Base-by-base conservation (phyloP, 2,329 filamentous ascomycete genomes). In the Fusarium bulbicola region DNA sequence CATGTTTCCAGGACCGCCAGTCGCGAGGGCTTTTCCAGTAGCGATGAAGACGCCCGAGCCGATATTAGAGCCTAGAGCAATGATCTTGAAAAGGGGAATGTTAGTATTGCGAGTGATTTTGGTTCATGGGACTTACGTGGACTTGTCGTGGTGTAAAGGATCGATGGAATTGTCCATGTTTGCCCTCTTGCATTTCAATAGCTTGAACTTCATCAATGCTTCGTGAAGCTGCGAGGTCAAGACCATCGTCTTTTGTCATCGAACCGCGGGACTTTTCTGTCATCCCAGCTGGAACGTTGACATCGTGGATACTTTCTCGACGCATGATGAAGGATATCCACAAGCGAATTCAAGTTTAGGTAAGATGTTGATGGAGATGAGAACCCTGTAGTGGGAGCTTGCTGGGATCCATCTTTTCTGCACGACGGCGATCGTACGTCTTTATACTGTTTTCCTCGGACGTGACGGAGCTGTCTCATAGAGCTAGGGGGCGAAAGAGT, bases 101-200 rank as follows among this genome's bases (percentile, higher is more conserved):
- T 54, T n/a, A 40, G 24, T 21, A 18, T 18, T 32, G 15, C 20
- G 30, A 26, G 53, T 24, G 21, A 1, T 21, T 30, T 21, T 45
- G n/a, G 30, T 16, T 36, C 18, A 11, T 21, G 4, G 6, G 24
- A n/a, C 68, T 50, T 70, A 66, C 74, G 30, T 76, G 73, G 9
- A 76, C 68, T 61, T 76, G 73, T 9, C 67, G 61, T 16, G 70
- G 70, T 9, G 64, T 69, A 18, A 76, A 76, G 21, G 62, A 75
- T n/a, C 74, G 64, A 36, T 75, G 74, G 24, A 76, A 71, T 26
- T 70, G 43, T 14, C 74, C 74, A 45, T 73, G 54, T 15, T 66
- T 61, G 20, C 45, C 40, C 39, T 72, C 72, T 34, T 66, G 45
- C 26, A 68, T 36, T n/a, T 58, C 60, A n/a, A 65, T 57, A 15